Evolutionary conservation across 441 rosid genomes (phyloP).

Genomic region (Corymbia calophylla): DNA sequence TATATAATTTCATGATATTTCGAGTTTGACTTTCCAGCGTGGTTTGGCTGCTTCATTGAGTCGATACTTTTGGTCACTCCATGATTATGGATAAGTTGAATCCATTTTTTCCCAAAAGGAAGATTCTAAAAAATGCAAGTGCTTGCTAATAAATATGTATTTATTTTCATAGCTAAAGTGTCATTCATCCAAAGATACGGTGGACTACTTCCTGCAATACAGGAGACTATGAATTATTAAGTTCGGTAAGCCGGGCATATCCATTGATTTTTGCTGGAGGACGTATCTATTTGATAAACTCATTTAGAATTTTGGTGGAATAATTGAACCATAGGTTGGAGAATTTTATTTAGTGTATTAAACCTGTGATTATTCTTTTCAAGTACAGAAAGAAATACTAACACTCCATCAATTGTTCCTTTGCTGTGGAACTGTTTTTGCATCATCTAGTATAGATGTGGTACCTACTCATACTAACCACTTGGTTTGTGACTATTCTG

Average conservation of each 20-base stretch:
- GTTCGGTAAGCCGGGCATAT: not conserved
- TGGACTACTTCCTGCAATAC: not conserved
- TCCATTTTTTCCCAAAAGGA: not conserved
- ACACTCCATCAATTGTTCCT: not conserved
- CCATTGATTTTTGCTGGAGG: not conserved
- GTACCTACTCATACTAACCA: not conserved
- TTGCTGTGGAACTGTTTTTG: not conserved
- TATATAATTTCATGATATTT: not conserved
- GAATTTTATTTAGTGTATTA: not conserved
- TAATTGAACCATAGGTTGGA: not conserved
- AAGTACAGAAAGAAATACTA: not conserved
- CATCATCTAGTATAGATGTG: not conserved
- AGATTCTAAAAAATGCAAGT: not conserved
- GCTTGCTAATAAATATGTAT: not conserved
- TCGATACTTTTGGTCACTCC: not conserved
- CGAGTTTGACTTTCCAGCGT: not conserved
- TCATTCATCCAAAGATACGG: not conserved
- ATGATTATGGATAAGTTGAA: not conserved
- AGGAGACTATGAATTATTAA: not conserved
- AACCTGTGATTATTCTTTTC: not conserved
- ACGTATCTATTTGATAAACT: not conserved
- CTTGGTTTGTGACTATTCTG: not conserved
- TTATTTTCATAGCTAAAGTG: not conserved
- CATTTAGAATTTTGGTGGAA: not conserved
- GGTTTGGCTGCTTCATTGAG: not conserved